Conservation (phyloP, 192 early-diverging fungal genomes). For the Rhizoclosmatium globosum region DNA sequence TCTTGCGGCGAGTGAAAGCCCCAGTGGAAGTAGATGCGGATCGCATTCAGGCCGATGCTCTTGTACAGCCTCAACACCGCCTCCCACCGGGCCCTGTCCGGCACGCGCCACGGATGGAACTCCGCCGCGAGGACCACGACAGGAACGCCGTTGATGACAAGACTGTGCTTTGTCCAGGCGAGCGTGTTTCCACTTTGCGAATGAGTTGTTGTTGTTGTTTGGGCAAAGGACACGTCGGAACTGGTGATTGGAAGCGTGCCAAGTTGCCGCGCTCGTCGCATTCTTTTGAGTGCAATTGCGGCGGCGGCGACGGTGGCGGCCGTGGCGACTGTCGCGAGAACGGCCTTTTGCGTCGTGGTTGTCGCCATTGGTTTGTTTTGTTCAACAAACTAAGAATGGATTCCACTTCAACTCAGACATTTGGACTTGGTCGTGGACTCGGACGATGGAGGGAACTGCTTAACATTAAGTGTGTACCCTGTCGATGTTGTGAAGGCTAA, state of each 20-base stretch:
- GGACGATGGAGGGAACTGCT: too few relatives aligned
- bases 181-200: slow-evolving; percentile 48
- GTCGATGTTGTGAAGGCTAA: too few relatives aligned
- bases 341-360: not conserved
- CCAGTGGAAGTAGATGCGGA: slow-evolving; percentile 93
- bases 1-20: slow-evolving; percentile 71
- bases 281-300: not conserved
- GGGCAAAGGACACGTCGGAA: not conserved
- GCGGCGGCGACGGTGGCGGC: not conserved
- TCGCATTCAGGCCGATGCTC: slow-evolving; percentile 41
- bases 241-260: slow-evolving; percentile 13
- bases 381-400: too few relatives aligned
- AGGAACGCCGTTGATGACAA: slow-evolving; percentile 73
- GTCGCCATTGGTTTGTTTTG: not conserved
- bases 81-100: slow-evolving; percentile 70
- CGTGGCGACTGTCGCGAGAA: not conserved
- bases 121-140: slow-evolving; percentile 76
- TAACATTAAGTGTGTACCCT: too few relatives aligned
- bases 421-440: too few relatives aligned
- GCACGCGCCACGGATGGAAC: slow-evolving; percentile 90
- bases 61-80: slow-evolving; percentile 75
- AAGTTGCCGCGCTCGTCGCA: slow-evolving; percentile 4
- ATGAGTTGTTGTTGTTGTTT: too few relatives aligned
- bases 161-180: slow-evolving; percentile 74
- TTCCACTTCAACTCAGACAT: too few relatives aligned